Evolutionary conservation across 2,329 filamentous ascomycete genomes (phyloP), one percentile per base, ranked within the genome.

Genomic region (Diplodia seriata): DNA sequence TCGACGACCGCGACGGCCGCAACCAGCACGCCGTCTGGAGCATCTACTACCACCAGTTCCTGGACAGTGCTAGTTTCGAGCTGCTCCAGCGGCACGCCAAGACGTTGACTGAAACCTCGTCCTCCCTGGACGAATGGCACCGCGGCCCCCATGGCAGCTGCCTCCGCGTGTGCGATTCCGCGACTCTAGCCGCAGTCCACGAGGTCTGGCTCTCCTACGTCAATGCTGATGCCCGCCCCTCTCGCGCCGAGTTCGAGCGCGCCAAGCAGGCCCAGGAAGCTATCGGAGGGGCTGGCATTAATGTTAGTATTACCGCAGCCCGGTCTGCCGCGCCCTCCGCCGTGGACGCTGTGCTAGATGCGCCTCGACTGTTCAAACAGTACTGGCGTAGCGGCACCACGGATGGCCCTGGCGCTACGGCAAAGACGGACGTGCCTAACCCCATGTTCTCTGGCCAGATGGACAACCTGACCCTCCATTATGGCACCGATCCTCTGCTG

Each of bases 11-110:
- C 0, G 70, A 70, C 26, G 31, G 31, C 31, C 31, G 31, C 31
- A 33, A 33, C 31, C 50, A 74, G 31, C 68, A 72, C 14, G 62
- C 69, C 1, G 74, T 84, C 3, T 89, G 86, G 86, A 81, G 85
- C 68, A 76, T 86, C 43, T 89, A 86, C 75, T 87, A 87, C 73
- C 80, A 88, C 70, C 71, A 85, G 4, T 81, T 80, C 47, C 69
- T 89, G 5, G 79, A 82, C 57, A 69, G 77, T 0, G 54, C 74
- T 2, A 77, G 82, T 2, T 70, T 81, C 0, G 31, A 72, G 0
- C 26, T 81, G 3, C 73, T 89, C 2, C 66, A 74, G 1, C 26
- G 68, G 1, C 85, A 88, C 66, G 76, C 81, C 0, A 72, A 77
- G 23, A 84, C 83, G 70, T 76, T 89, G 0, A 49, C 80, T 2